Evolutionary conservation across 2,329 filamentous ascomycete species (phyloP).

Genomic region (Aspergillus nomiae): DNA sequence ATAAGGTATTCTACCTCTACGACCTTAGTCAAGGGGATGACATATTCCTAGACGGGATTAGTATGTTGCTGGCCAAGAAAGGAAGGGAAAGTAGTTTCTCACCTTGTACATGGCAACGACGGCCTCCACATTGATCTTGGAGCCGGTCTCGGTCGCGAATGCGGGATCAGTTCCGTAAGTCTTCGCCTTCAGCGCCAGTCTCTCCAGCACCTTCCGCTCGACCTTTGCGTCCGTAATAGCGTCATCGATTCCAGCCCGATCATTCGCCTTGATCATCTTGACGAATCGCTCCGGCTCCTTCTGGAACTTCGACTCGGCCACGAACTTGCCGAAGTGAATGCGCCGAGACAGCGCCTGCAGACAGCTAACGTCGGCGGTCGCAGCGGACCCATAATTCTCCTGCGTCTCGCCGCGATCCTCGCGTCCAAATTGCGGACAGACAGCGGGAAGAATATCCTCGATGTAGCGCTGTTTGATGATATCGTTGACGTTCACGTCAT

Average conservation of each 20-base stretch:
- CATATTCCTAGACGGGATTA: slow-evolving; percentile 58
- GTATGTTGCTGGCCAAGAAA: not conserved
- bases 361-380: slow-evolving; percentile 86
- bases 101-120: slow-evolving; percentile 83
- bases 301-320: slow-evolving; percentile 92
- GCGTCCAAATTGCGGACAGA: slow-evolving; percentile 74
- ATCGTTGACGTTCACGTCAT: slow-evolving; percentile 87
- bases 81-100: slow-evolving; percentile 12
- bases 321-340: slow-evolving; percentile 98
- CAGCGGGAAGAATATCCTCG: slow-evolving; percentile 76
- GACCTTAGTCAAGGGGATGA: slow-evolving; percentile 96
- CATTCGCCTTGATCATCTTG: slow-evolving; percentile 75
- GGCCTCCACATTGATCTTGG: slow-evolving; percentile 89
- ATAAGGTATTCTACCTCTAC: slow-evolving; percentile 98
- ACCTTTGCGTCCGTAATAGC: slow-evolving; percentile 90
- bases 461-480: slow-evolving; percentile 86
- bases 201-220: slow-evolving; percentile 86
- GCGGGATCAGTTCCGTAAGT: slow-evolving; percentile 93
- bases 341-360: slow-evolving; percentile 86
- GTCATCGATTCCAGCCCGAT: slow-evolving; percentile 78
- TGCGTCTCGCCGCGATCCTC: slow-evolving; percentile 79
- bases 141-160: slow-evolving; percentile 47
- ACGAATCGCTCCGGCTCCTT: slow-evolving; percentile 81
- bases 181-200: slow-evolving; percentile 82
- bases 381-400: slow-evolving; percentile 94